A percentile compares a stretch with the other conserved stretches of the same genome.
Evolutionary conservation across 2,329 filamentous ascomycete genomes (phyloP).

Genomic region (Pseudogymnoascus sp.): DNA sequence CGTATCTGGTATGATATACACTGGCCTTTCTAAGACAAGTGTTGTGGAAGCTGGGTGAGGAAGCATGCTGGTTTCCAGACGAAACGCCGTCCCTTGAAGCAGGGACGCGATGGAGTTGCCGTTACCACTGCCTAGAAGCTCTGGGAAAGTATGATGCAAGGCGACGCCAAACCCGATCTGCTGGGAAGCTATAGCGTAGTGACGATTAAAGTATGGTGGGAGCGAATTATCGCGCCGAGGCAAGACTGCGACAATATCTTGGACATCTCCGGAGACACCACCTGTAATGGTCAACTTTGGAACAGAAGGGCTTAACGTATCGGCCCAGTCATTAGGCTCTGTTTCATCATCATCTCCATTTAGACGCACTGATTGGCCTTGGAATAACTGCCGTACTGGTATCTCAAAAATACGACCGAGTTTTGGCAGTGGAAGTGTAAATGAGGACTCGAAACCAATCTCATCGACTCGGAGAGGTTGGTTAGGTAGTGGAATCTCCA

Average conservation of each 20-base stretch:
- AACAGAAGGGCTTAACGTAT: not conserved
- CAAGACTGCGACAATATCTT: not conserved
- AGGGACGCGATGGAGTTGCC: constrained; percentile 20
- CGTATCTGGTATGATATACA: not conserved
- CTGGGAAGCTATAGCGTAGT: not conserved
- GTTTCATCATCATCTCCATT: not conserved
- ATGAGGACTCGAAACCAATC: constrained; percentile 17
- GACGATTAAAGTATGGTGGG: not conserved
- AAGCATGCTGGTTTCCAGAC: not conserved
- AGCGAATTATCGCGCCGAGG: not conserved
- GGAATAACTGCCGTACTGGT: not conserved
- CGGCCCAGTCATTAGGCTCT: not conserved
- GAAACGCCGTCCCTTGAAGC: constrained; percentile 1
- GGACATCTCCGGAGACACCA: constrained; percentile 4
- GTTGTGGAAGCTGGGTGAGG: not conserved
- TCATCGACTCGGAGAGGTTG: constrained; percentile 20
- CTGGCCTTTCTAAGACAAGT: not conserved
- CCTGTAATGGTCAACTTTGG: constrained; percentile 12
- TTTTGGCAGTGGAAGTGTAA: constrained; percentile 18
- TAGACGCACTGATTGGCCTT: not conserved
- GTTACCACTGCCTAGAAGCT: constrained; percentile 21
- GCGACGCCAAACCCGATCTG: not conserved
- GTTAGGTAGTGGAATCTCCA: constrained; percentile 24
- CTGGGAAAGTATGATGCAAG: constrained; percentile 20
- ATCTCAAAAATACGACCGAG: not conserved